These are phyloP conservation scores for Kodamaea neixiangensis DNA, from an alignment of 805 yeast genomes.

Conservation along the genomic window DNA sequence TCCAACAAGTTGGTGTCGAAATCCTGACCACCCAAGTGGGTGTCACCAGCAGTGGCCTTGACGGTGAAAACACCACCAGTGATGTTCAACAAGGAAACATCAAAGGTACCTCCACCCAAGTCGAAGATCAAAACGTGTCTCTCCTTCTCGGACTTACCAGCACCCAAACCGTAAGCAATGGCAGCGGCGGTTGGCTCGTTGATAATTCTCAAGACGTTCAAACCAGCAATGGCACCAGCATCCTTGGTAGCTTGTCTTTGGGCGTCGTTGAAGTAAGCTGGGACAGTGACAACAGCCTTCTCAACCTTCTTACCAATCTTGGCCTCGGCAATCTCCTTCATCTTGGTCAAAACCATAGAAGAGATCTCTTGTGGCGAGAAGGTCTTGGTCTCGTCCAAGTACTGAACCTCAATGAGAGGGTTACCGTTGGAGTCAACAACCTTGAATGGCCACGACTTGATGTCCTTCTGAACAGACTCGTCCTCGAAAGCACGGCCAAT, in stretches of 20 bases:
- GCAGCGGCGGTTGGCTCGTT: conserved; percentile 87
- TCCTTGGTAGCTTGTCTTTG: conserved; percentile 55
- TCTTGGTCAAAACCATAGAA: conserved; percentile 51
- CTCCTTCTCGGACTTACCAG: conserved; percentile 56
- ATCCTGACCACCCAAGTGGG: conserved; percentile 56
- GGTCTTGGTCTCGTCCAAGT: conserved; percentile 48
- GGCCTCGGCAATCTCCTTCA: conserved; percentile 80
- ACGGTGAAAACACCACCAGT: conserved; percentile 97
- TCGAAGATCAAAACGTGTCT: conserved; percentile 86
- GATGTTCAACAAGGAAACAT: conserved; percentile 87
- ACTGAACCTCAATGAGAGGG: conserved; percentile 49
- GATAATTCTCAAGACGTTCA: conserved; percentile 50
- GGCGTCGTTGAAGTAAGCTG: conserved; percentile 53
- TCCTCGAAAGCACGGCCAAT: conserved; percentile 64
- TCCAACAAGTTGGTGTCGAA: conserved; percentile 53
- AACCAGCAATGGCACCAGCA: conserved; percentile 54
- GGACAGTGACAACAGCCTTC: conserved; percentile 51
- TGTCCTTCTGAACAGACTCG: conserved; percentile 60
- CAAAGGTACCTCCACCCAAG: conserved; percentile 98
- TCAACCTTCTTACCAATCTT: conserved; percentile 78
- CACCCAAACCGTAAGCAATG: conserved; percentile 90
- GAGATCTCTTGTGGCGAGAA: conserved; percentile 53
- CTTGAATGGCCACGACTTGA: conserved; percentile 51
- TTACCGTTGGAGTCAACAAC: conserved; percentile 47
- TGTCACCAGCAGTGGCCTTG: conserved; percentile 76